These are phyloP conservation scores for Phytophthora cajani DNA, from an alignment of 352 stramenopile species.

Conservation along the genomic window DNA sequence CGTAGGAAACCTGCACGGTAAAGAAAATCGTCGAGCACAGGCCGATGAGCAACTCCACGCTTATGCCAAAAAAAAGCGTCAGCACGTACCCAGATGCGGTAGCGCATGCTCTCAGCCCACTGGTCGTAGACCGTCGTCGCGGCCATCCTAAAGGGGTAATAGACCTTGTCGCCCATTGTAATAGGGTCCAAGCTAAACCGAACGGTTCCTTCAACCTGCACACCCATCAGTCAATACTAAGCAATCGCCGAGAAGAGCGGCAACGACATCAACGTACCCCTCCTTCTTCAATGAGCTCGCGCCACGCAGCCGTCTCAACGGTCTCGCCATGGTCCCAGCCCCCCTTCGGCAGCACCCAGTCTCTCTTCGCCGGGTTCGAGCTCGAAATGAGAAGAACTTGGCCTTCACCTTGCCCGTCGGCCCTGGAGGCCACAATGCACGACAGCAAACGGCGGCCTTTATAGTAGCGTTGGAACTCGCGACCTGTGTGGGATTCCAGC, in stretches of 20 bases:
- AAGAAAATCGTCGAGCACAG: background rate
- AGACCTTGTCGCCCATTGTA: background rate
- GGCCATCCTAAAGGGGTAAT: background rate
- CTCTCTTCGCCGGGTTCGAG: constrained; percentile 18
- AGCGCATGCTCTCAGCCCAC: background rate
- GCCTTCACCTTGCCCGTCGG: background rate
- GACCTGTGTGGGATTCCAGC: background rate
- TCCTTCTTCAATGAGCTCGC: constrained; percentile 28
- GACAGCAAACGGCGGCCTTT: background rate
- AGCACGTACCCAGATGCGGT: background rate
- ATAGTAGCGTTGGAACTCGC: background rate
- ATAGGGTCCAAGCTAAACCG: background rate
- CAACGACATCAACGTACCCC: constrained; percentile 11
- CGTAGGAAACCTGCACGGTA: background rate
- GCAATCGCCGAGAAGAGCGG: background rate
- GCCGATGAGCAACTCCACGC: background rate
- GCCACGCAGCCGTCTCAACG: constrained; percentile 8
- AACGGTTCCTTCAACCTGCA: background rate
- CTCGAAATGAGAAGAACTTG: constrained; percentile 26
- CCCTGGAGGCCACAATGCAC: background rate
- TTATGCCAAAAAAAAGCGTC: background rate
- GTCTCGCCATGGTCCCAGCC: background rate
- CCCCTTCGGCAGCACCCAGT: constrained; percentile 25
- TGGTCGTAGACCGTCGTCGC: background rate
- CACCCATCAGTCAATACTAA: background rate